These are phyloP conservation scores for Suillus clintonianus DNA, from an alignment of 768 basidiomycete species.

Conservation along the genomic window DNA sequence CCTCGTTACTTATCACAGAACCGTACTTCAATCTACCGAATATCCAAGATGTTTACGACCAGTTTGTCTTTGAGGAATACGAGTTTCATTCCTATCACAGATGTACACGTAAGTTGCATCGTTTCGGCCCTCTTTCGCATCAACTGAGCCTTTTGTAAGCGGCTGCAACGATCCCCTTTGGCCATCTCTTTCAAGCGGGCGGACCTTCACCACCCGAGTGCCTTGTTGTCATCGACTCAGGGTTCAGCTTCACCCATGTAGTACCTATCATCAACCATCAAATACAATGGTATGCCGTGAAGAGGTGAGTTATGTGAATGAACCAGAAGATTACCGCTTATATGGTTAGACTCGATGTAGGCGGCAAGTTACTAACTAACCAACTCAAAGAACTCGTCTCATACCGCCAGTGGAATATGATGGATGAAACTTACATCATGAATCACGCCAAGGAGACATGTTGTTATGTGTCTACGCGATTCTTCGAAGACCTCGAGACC, in stretches of 20 bases:
- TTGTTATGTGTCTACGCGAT: constrained; percentile 81
- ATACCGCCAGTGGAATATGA: constrained; percentile 98
- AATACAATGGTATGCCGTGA: constrained; percentile 80
- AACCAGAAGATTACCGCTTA: constrained; percentile 15
- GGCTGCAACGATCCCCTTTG: constrained; percentile 77
- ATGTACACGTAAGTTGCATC: constrained; percentile 66
- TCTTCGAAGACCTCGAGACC: constrained; percentile 69
- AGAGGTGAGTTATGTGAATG: constrained; percentile 53
- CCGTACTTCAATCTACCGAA: constrained; percentile 94
- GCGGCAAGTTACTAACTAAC: constrained; percentile 94
- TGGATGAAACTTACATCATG: constrained; percentile 94
- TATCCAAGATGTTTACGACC: constrained; percentile 90
- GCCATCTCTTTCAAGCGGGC: constrained; percentile 60
- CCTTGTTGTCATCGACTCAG: constrained; percentile 80
- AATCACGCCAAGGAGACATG: constrained; percentile 91
- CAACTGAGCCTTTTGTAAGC: constrained; percentile 48
- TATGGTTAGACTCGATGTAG: constrained; percentile 79
- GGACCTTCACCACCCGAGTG: constrained; percentile 69
- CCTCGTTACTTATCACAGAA: constrained; percentile 86
- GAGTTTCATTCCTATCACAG: constrained; percentile 85
- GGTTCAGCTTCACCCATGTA: constrained; percentile 94
- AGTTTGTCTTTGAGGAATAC: constrained; percentile 96
- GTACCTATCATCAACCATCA: constrained; percentile 77
- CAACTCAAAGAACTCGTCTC: constrained; percentile 92
- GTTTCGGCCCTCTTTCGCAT: constrained; percentile 20